Evolutionary conservation across 495 filamentous ascomycete species (phyloP).

Genomic region (Trichoderma parareesei): DNA sequence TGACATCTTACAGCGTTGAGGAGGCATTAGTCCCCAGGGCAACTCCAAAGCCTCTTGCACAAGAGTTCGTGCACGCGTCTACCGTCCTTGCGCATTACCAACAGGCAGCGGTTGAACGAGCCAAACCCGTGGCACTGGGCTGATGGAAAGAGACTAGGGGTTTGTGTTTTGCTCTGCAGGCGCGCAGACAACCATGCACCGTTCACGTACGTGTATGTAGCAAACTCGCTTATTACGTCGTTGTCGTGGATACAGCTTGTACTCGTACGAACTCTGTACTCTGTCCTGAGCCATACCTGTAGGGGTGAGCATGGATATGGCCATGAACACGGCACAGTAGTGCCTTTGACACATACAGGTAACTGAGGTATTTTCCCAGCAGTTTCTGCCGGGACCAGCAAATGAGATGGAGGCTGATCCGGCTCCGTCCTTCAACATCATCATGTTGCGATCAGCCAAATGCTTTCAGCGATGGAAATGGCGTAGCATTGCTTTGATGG

Average conservation of each 20-base stretch:
- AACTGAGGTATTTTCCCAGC: too few relatives aligned
- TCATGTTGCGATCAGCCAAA: too few relatives aligned
- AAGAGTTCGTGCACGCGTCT: background rate
- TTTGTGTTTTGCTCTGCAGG: background rate
- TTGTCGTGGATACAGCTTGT: background rate
- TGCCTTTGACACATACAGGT: too few relatives aligned
- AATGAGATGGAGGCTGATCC: too few relatives aligned
- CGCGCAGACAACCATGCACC: constrained; percentile 2
- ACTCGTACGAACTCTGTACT: background rate
- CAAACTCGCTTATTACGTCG: background rate
- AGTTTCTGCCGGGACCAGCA: too few relatives aligned
- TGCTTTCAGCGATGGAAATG: too few relatives aligned
- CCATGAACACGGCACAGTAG: too few relatives aligned
- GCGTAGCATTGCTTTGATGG: too few relatives aligned
- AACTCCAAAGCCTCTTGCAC: background rate
- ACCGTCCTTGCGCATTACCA: background rate
- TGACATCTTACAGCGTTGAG: too few relatives aligned
- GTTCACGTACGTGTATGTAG: background rate
- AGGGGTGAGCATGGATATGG: too few relatives aligned
- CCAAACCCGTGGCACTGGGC: background rate
- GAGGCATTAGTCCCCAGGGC: background rate
- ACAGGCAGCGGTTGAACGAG: background rate
- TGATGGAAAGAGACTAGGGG: background rate
- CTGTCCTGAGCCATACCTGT: background rate
- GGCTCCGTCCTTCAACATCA: too few relatives aligned